Percentiles rank a stretch among this genome's conserved stretches.
These are phyloP conservation scores for Nothophoma quercina DNA, from an alignment of 2,329 filamentous ascomycete genomes.

Conservation along the genomic window DNA sequence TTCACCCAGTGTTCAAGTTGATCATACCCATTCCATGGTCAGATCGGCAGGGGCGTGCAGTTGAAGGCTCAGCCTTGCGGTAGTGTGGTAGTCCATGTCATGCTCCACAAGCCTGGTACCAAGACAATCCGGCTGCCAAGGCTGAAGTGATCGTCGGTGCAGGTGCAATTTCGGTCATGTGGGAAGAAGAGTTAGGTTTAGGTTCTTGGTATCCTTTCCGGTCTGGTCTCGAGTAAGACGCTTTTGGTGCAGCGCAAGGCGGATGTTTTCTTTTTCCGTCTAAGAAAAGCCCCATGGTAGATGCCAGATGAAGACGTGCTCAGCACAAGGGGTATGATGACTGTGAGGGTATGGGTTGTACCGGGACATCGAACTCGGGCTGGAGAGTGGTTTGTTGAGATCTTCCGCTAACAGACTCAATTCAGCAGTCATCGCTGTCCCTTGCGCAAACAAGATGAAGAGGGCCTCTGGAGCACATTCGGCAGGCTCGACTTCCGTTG, in stretches of 20 bases:
- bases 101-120: not conserved
- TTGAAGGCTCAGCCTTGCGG: not conserved
- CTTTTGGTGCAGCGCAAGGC: not conserved
- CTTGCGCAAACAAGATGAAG: not conserved
- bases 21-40: constrained; percentile 14
- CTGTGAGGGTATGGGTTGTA: not conserved
- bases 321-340: not conserved
- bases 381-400: not conserved
- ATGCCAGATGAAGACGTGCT: not conserved
- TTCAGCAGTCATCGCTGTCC: not conserved
- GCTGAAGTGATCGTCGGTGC: not conserved
- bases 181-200: not conserved
- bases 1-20: not conserved
- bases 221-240: not conserved
- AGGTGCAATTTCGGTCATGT: not conserved
- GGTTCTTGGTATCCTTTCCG: not conserved
- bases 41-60: constrained; percentile 27
- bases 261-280: not conserved
- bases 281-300: not conserved
- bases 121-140: not conserved
- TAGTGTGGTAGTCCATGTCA: not conserved
- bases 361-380: not conserved
- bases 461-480: not conserved
- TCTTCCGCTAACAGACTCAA: not conserved
- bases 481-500: not conserved